Percentiles rank a stretch among this genome's conserved stretches.
Evolutionary conservation across 306 rosid species (phyloP).

Genomic region (Hylodesmum podocarpum): DNA sequence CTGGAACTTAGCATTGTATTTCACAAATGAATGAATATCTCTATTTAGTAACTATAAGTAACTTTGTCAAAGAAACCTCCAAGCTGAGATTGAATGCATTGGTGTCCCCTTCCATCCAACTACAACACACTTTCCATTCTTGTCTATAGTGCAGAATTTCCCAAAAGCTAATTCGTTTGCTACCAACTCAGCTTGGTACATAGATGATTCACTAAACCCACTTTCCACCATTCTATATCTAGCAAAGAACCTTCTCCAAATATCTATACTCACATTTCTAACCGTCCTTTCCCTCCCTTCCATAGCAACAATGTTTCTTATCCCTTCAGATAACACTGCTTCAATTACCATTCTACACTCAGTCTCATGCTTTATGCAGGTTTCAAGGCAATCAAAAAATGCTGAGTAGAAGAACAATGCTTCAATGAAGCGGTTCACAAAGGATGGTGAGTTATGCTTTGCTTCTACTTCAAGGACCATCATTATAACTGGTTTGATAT

Average conservation of each 20-base stretch:
- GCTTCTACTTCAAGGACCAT: constrained; percentile 60
- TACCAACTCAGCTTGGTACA: constrained; percentile 61
- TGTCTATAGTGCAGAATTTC: constrained; percentile 49
- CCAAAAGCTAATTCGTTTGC: constrained; percentile 41
- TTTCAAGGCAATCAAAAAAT: constrained; percentile 51
- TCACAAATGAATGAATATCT: constrained; percentile 4
- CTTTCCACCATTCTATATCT: constrained; percentile 62
- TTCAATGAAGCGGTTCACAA: constrained; percentile 69
- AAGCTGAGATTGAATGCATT: constrained; percentile 67
- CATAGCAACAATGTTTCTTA: constrained; percentile 50
- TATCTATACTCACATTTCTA: constrained; percentile 61
- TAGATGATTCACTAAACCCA: constrained; percentile 54
- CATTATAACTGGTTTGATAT: constrained; percentile 57
- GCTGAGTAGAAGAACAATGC: constrained; percentile 57
- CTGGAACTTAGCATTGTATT: not conserved
- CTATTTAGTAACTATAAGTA: not conserved
- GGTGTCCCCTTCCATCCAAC: constrained; percentile 87
- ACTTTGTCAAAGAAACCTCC: constrained; percentile 55
- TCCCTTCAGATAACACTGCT: constrained; percentile 38
- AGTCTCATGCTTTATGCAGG: constrained; percentile 40
- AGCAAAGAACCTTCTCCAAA: constrained; percentile 78
- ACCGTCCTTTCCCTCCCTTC: constrained; percentile 57
- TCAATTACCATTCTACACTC: constrained; percentile 41
- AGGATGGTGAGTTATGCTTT: constrained; percentile 60
- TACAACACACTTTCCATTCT: constrained; percentile 41